Evolutionary conservation across 768 basidiomycete genomes (phyloP).

Genomic region (Boletus rufocinnamomeus): DNA sequence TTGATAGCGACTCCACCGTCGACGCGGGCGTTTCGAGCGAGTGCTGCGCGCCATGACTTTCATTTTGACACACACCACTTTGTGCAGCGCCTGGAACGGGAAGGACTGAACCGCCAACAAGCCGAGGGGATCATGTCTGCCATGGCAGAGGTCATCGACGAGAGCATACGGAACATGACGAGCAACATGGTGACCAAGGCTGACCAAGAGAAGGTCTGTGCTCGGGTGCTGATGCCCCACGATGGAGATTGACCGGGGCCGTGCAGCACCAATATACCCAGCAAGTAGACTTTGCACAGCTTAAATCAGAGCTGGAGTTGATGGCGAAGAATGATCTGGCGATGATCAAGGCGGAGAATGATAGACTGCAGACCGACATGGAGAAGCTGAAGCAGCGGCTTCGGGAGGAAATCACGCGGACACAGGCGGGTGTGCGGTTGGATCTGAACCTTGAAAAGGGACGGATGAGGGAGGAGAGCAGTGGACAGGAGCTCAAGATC

Average conservation of each 20-base stretch:
- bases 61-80: constrained; percentile 98
- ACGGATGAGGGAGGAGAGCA: constrained; percentile 90
- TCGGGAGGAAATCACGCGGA: constrained; percentile 87
- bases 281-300: constrained; percentile 95
- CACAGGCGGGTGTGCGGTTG: constrained; percentile 89
- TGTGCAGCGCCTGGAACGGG: constrained; percentile 84
- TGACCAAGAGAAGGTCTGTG: constrained; percentile 89
- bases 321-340: constrained; percentile 97
- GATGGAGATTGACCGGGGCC: constrained; percentile 7
- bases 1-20: background rate
- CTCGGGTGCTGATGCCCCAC: background rate
- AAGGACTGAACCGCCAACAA: constrained; percentile 87
- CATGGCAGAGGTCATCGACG: constrained; percentile 96
- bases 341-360: constrained; percentile 95
- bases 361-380: constrained; percentile 86
- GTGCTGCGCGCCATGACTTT: constrained; percentile 45
- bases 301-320: constrained; percentile 94
- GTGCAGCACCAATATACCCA: constrained; percentile 86
- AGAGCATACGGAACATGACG: constrained; percentile 95
- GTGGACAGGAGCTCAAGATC: constrained; percentile 91
- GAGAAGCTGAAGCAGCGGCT: constrained; percentile 94
- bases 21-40: constrained; percentile 33
- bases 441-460: constrained; percentile 98
- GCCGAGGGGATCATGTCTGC: constrained; percentile 97
- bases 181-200: constrained; percentile 94